phyloP scores from a whole-genome alignment of 2,329 filamentous ascomycete species.

The Colletotrichum sp. region DNA sequence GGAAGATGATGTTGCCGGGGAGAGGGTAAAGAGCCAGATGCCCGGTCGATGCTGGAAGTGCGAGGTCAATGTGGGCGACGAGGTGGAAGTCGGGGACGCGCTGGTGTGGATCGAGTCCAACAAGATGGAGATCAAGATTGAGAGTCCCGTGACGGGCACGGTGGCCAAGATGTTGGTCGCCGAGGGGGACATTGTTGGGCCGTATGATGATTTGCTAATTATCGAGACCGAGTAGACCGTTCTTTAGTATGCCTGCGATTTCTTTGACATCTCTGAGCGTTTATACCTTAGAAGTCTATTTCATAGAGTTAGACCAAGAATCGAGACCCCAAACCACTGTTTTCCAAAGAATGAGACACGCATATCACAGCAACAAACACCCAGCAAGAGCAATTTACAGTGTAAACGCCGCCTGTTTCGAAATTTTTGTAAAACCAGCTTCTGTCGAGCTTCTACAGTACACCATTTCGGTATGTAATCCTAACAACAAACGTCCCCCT shows the following conservation, averaged over 20 bases:
- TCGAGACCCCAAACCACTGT: background rate
- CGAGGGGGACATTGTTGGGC: constrained; percentile 33
- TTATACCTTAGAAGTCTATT: background rate
- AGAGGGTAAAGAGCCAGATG: constrained; percentile 34
- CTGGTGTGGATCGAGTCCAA: constrained; percentile 40
- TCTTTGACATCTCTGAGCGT: background rate
- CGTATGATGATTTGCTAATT: constrained; percentile 30
- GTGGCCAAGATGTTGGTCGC: constrained; percentile 29
- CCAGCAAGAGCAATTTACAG: background rate
- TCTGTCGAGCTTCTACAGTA: background rate
- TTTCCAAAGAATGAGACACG: background rate
- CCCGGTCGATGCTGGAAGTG: constrained; percentile 39
- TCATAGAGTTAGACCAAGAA: background rate
- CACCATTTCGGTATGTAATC: background rate
- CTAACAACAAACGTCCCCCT: background rate
- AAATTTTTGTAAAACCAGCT: background rate
- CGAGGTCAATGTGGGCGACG: constrained; percentile 27
- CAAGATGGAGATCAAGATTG: constrained; percentile 42
- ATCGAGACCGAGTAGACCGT: constrained; percentile 18
- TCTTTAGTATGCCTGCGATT: background rate
- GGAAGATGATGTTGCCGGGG: constrained; percentile 16
- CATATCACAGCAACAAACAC: background rate
- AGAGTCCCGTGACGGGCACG: constrained; percentile 29
- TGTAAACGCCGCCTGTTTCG: background rate
- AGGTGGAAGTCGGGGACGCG: constrained; percentile 31